A percentile compares a stretch with the other conserved stretches of the same genome.
These are phyloP conservation scores for Cicer arietinum DNA, from an alignment of 306 rosid genomes.

Conservation along the genomic window DNA sequence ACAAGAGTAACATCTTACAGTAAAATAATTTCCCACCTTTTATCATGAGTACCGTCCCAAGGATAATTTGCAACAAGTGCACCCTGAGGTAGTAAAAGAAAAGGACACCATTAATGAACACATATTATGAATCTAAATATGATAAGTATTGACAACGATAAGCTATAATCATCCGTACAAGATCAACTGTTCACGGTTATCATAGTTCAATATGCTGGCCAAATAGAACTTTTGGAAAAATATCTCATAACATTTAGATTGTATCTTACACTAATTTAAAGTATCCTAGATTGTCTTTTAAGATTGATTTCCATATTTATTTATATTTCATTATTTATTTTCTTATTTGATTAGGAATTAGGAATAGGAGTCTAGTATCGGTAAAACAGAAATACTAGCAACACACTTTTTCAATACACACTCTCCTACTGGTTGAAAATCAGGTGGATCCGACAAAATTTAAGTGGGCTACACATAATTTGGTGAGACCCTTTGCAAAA, in stretches of 20 bases:
- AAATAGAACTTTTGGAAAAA: not conserved
- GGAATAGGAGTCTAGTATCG: not conserved
- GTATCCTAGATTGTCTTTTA: not conserved
- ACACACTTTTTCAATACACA: no score
- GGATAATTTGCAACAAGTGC: conserved; percentile 99
- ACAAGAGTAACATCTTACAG: conserved; percentile 24
- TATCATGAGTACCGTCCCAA: conserved; percentile 87
- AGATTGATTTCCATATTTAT: not conserved
- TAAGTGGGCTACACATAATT: no score
- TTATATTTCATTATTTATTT: not conserved
- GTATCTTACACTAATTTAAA: not conserved
- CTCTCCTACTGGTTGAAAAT: no score
- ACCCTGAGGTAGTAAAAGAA: conserved; percentile 59
- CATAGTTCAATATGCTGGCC: conserved; percentile 28
- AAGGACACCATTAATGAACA: conserved; percentile 24
- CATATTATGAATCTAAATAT: conserved; percentile 30
- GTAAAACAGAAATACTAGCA: no score
- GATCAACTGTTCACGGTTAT: conserved; percentile 22
- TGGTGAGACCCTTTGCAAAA: no score
- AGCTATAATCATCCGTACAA: conserved; percentile 30
- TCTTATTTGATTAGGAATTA: conserved; percentile 6
- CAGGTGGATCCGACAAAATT: no score
- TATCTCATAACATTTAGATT: not conserved
- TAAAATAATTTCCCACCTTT: conserved; percentile 59
- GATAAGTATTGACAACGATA: conserved; percentile 15